Evolutionary conservation across 2,329 filamentous ascomycete species (phyloP), one percentile per base, ranked within the genome.

Genomic region (Shiraia bambusicola): DNA sequence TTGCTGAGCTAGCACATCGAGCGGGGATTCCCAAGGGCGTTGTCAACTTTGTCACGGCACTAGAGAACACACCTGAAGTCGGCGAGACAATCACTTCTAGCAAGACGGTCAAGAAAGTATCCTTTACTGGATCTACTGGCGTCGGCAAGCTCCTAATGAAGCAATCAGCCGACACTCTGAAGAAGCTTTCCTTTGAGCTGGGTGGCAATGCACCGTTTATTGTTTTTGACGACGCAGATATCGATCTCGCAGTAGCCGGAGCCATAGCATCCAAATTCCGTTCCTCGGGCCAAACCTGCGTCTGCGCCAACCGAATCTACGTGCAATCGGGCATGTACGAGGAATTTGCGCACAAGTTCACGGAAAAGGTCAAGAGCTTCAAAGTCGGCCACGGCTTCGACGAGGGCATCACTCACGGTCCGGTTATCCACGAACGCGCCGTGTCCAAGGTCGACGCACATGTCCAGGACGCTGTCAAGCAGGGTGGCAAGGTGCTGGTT

Each of bases 131-230:
- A 35, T 81, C 76, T 25, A 84, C 81, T 1, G 75, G 75, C 31
- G 81, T 84, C 3, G 81, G 81, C 16, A 82, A 78, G 54, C 71
- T 96, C 72, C 81, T 98, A 40, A 95, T 96, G 90, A 87, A 87
- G 74, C 91, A 96, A 70, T 85, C 86, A 9, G 82, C 90, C 0
- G 79, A 81, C 28, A 95, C 90, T 0, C 73, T 89, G 19, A 97
- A 97, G 79, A 88, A 88, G 65, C 75, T 88, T 1, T 93, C 88
- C 0, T 87, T 95, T 67, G 92, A 97, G 67, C 84, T 97, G 1
- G 92, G 92, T 40, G 93, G 92, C 34, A 97, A 97, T 67, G 88
- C 92, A 0, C 92, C 92, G 1, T 95, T 96, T 66, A 96, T 97
- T 54, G 89, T 97, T 25, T 97, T 97, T 63, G 90, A 97, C 61